Base-by-base conservation (phyloP, 805 yeast species). In the Pichia occidentalis region DNA sequence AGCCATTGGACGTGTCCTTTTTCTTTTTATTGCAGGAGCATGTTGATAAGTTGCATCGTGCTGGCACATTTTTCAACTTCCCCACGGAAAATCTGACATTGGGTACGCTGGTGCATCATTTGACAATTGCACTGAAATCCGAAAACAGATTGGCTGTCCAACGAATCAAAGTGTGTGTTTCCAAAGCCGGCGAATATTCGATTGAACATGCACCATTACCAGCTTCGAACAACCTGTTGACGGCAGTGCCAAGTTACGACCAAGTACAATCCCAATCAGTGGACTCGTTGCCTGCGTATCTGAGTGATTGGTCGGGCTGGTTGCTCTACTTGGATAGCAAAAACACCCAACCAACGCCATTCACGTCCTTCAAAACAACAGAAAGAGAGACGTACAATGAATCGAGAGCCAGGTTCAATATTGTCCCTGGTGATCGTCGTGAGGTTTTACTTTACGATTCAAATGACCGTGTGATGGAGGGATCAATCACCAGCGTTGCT, bases 331-430 rank as follows among this genome's bases (percentile, higher is more conserved):
- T 87, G 4, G 90, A 83, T 53, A 52, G 63, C 0, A 58, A 66
- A 22, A 65, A 76, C 1, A 67, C 73, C 1, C 46, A 69, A 30
- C 70, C 75, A 2, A 75, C 94, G 2, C 84, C 85, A 2, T 85
- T 83, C 59, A 85, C 95, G 0, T 80, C 94, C 4, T 82, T 87
- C 61, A 90, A 90, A 56, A 90, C 97, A 0, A 84, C 96, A 0
- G 60, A 66, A 18, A 67, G 98, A 45, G 64, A 63, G 3, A 74
- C 68, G 32, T 87, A 88, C 55, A 70, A 64, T 30, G 65, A 55
- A 2, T 81, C 95, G 0, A 62, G 97, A 40, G 57, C 56, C 1
- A 62, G 85, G 30, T 43, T 38, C 20, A 47, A 60, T 29, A 51
- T 74, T 4, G 66, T 73, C 0, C 46, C 43, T 5, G 52, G 48